A percentile compares a stretch with the other conserved stretches of the same genome.
These are phyloP conservation scores for Grammothele lineata DNA, from an alignment of 768 basidiomycete species.

Conservation along the genomic window DNA sequence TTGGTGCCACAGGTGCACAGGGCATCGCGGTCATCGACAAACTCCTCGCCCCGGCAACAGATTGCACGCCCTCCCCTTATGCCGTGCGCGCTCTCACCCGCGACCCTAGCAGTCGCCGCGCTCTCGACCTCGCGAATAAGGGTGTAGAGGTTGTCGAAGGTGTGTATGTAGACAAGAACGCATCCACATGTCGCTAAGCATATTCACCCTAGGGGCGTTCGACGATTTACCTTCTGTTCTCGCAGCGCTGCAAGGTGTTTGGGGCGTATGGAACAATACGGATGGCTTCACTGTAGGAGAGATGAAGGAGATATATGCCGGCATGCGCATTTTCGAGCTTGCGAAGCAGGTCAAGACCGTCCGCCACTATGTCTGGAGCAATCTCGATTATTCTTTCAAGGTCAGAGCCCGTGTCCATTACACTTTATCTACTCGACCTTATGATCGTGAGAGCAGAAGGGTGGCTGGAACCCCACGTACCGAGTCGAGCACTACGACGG, in stretches of 20 bases:
- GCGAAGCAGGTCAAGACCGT: constrained; percentile 31
- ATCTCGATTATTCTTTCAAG: constrained; percentile 36
- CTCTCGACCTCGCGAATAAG: constrained; percentile 29
- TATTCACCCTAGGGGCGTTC: not conserved
- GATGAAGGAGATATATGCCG: constrained; percentile 33
- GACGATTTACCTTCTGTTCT: constrained; percentile 27
- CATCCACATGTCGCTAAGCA: not conserved
- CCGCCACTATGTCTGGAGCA: constrained; percentile 39
- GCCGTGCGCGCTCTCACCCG: constrained; percentile 37
- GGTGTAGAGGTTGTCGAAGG: constrained; percentile 37
- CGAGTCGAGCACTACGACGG: constrained; percentile 35
- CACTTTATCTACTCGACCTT: constrained; percentile 1
- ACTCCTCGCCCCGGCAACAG: constrained; percentile 30
- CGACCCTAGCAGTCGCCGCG: constrained; percentile 28
- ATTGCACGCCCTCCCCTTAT: constrained; percentile 38
- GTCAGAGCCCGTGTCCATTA: constrained; percentile 18
- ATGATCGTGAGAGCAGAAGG: constrained; percentile 4
- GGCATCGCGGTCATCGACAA: constrained; percentile 35
- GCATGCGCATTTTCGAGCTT: constrained; percentile 38
- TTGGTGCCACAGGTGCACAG: constrained; percentile 43
- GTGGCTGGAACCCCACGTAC: constrained; percentile 25
- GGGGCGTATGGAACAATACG: constrained; percentile 35
- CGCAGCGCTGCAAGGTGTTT: constrained; percentile 29
- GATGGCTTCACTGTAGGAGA: constrained; percentile 36
- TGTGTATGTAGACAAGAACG: not conserved